These are phyloP conservation scores for Fraxinus excelsior DNA, from an alignment of 257 asterid species.

Conservation along the genomic window DNA sequence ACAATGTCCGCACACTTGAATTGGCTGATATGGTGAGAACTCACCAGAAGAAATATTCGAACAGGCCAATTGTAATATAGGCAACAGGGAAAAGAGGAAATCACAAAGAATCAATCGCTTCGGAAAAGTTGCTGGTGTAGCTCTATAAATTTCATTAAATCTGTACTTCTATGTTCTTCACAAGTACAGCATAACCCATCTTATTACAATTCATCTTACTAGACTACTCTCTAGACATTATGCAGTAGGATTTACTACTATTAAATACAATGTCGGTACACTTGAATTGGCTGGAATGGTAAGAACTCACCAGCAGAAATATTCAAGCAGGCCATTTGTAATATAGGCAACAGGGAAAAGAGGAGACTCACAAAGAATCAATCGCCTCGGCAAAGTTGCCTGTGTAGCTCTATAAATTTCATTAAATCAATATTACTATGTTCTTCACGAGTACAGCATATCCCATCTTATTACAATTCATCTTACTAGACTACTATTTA, in stretches of 20 bases:
- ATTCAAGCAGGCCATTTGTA: constrained; percentile 7
- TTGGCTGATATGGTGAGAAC: neutral
- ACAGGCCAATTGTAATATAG: constrained; percentile 15
- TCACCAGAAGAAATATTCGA: neutral
- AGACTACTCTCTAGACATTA: neutral
- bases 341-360: constrained; percentile 34
- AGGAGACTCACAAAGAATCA: constrained; percentile 16
- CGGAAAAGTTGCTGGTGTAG: constrained; percentile 30
- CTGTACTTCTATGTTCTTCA: neutral
- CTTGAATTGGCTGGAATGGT: neutral
- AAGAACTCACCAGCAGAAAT: neutral
- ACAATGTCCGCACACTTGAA: neutral
- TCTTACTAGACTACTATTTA: neutral
- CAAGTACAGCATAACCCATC: neutral
- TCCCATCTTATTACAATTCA: neutral
- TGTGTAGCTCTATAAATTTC: neutral
- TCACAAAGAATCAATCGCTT: constrained; percentile 15
- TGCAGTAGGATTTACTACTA: neutral
- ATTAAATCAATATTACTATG: neutral
- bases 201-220: neutral
- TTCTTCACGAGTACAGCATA: neutral
- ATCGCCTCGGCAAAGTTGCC: constrained; percentile 35
- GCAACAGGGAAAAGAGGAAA: constrained; percentile 32
- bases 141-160: neutral
- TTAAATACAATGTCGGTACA: neutral